Evolutionary conservation across 495 filamentous ascomycete genomes (phyloP), one percentile per base, ranked within the genome.

Genomic region (Achaetomiella virescens): DNA sequence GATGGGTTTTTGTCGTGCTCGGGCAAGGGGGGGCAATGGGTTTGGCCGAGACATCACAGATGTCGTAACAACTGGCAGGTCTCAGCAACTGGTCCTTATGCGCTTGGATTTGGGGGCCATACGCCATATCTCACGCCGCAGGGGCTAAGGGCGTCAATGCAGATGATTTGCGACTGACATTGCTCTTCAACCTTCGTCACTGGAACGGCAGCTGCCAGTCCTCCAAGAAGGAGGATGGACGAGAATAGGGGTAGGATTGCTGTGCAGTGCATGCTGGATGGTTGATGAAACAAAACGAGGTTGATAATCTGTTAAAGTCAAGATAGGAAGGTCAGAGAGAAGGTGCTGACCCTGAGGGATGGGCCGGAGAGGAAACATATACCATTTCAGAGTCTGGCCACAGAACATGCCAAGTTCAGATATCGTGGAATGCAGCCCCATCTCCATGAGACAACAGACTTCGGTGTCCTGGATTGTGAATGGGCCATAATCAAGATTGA

Each of bases 71-170:
- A 21, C 63, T 65, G 9, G 8, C 11, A 37, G 12, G 5, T 17
- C 14, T 56, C 36, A 57, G 53, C 35, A 40, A 29, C 24, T 18
- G 18, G 44, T 12, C 15, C 25, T 7, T 41, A 4, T 3, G 2
- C 27, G 10, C 22, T 10, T 33, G 15, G 22, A 14, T 10, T 12
- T 22, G 29, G 25, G 6, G 3, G 40, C 6, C 57, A 35, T 55
- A 65, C 62, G 20, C 63, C 63, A 27, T 49, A 66, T 46, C 31
- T 52, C 27, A 63, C 55, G 5, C 63, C 63, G 31, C 63, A 66
- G 11, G 50, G 38, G 54, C 48, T 66, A 27, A 66, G 21, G 17
- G 45, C 54, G 38, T 66, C 63, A 35, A 66, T 38, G 35, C 63
- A 66, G 53, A 63, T 56, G 12, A 40, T 61, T n/a, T 41, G 57